Evolutionary conservation across 1,139 yeast genomes (phyloP).

Genomic region (Kluyveromyces sp.): DNA sequence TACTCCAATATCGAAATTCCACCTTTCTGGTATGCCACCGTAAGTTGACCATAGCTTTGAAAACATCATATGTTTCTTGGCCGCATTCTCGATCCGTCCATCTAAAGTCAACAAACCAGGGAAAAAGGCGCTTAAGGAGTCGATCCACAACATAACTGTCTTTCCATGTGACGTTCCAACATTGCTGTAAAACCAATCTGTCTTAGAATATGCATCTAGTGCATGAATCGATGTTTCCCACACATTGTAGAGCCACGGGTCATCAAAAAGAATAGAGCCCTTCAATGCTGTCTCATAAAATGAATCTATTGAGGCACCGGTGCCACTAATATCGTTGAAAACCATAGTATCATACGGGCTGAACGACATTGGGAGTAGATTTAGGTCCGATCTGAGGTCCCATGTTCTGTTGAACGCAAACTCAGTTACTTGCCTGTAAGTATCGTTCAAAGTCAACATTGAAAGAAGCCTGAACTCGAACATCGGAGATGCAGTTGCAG

Average conservation of each 20-base stretch:
- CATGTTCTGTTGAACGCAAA: conserved; percentile 64
- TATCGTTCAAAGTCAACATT: conserved; percentile 61
- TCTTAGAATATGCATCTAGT: conserved; percentile 41
- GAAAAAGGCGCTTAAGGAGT: conserved; percentile 80
- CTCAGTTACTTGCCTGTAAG: conserved; percentile 57
- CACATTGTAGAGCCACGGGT: conserved; percentile 48
- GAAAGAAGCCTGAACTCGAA: conserved; percentile 73
- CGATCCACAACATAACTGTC: conserved; percentile 61
- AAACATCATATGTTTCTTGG: conserved; percentile 53
- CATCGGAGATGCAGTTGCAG: conserved; percentile 81
- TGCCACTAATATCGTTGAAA: conserved; percentile 60
- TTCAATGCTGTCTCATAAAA: conserved; percentile 85
- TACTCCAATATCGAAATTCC: conserved; percentile 41
- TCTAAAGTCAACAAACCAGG: conserved; percentile 75
- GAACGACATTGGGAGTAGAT: conserved; percentile 72
- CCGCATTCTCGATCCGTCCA: conserved; percentile 67
- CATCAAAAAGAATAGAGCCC: conserved; percentile 65
- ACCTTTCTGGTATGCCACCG: conserved; percentile 82
- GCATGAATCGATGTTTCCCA: conserved; percentile 58
- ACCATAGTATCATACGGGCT: conserved; percentile 53
- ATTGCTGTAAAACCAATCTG: conserved; percentile 55
- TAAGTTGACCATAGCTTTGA: conserved; percentile 73
- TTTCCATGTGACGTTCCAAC: conserved; percentile 48
- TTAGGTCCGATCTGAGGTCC: conserved; percentile 53
- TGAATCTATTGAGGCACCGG: conserved; percentile 92